These are phyloP conservation scores for Fraxinus greggii DNA, from an alignment of 305 asterid genomes.

Conservation along the genomic window DNA sequence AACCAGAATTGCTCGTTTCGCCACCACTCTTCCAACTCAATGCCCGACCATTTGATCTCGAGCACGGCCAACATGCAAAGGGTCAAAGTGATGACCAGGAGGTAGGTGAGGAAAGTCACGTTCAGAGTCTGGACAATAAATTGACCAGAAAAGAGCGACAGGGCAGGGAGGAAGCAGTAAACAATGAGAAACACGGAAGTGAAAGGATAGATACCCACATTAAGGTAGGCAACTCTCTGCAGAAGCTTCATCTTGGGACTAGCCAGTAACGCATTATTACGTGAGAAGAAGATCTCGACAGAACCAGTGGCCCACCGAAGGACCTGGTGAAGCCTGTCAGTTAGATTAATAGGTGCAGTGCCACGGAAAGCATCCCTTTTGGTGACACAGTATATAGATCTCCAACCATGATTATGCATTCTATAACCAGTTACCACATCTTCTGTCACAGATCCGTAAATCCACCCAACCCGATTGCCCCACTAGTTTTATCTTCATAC, in stretches of 20 bases:
- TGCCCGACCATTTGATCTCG: background rate
- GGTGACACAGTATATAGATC: background rate
- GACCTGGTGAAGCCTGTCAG: slow-evolving; percentile 2
- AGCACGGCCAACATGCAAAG: background rate
- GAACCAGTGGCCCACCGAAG: background rate
- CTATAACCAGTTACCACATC: background rate
- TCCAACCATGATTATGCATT: background rate
- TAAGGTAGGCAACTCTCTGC: background rate
- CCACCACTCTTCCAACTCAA: slow-evolving; percentile 1
- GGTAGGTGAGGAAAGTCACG: background rate
- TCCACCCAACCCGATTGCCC: background rate
- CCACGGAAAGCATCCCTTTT: background rate
- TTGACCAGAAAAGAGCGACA: background rate
- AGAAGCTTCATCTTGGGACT: background rate
- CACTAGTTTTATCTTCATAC: background rate
- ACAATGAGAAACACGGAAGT: background rate
- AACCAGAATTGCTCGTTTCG: background rate
- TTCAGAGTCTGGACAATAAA: background rate
- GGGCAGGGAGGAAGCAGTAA: background rate
- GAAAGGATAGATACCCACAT: background rate
- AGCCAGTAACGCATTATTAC: background rate
- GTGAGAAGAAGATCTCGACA: background rate
- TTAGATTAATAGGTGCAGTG: background rate
- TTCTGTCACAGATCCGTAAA: background rate
- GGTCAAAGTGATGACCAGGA: background rate